Evolutionary conservation across 306 rosid species (phyloP).

Genomic region (Vicia faba): DNA sequence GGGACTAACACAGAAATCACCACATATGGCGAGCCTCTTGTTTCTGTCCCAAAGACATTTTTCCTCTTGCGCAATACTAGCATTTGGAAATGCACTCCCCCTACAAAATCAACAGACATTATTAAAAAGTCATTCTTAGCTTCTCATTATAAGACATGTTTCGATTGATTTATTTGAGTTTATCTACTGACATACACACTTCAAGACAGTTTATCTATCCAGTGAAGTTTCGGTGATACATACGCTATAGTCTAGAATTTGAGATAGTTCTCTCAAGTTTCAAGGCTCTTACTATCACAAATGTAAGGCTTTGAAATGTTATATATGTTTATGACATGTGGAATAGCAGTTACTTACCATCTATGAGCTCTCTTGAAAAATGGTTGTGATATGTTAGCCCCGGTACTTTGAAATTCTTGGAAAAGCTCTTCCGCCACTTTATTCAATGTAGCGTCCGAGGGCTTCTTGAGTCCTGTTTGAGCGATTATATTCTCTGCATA

Average conservation of each 20-base stretch:
- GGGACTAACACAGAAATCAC: slow-evolving; percentile 91
- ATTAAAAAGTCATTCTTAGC: slow-evolving; percentile 4
- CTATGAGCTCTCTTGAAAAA: slow-evolving; percentile 81
- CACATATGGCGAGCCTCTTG: slow-evolving; percentile 77
- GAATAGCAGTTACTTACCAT: slow-evolving; percentile 63
- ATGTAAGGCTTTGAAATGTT: slow-evolving; percentile 16
- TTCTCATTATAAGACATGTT: neutral
- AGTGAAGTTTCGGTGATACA: neutral
- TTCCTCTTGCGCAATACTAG: slow-evolving; percentile 67
- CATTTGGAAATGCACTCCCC: slow-evolving; percentile 91
- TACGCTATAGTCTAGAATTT: slow-evolving; percentile 2
- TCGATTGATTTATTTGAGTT: neutral
- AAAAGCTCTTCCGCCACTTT: slow-evolving; percentile 81
- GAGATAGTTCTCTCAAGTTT: slow-evolving; percentile 27
- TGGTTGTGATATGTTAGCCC: slow-evolving; percentile 56
- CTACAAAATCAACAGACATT: slow-evolving; percentile 46
- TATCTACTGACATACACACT: neutral
- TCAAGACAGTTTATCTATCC: neutral
- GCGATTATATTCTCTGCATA: slow-evolving; percentile 76
- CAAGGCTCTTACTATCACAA: neutral
- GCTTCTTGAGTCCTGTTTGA: slow-evolving; percentile 79
- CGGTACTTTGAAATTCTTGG: slow-evolving; percentile 64
- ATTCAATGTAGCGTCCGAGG: slow-evolving; percentile 56
- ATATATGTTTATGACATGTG: slow-evolving; percentile 14
- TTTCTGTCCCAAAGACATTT: slow-evolving; percentile 81